phyloP scores from a whole-genome alignment of 2,329 filamentous ascomycete genomes.

The Scedosporium aurantiacum region DNA sequence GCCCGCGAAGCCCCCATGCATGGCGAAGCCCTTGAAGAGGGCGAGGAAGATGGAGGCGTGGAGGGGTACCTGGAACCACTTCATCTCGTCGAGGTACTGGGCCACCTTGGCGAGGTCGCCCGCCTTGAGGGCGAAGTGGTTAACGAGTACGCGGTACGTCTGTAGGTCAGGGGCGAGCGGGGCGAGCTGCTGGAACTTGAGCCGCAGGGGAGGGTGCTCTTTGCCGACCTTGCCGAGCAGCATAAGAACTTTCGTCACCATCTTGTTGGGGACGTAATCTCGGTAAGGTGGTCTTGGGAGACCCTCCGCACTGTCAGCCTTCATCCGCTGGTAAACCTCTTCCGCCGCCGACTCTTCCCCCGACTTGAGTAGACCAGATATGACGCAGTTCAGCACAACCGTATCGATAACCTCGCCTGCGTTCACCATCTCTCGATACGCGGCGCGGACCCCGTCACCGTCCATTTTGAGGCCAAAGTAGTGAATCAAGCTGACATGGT shows the following conservation, averaged over 20 bases:
- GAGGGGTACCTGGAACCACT: constrained; percentile 51
- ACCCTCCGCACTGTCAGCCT: constrained; percentile 38
- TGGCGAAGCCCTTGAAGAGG: constrained; percentile 71
- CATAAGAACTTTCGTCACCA: constrained; percentile 44
- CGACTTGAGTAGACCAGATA: constrained; percentile 64
- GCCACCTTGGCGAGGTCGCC: constrained; percentile 65
- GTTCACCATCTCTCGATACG: constrained; percentile 75
- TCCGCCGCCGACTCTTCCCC: constrained; percentile 70
- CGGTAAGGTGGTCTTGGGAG: constrained; percentile 27
- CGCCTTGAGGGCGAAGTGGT: constrained; percentile 55
- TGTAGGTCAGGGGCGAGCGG: constrained; percentile 62
- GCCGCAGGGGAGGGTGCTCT: constrained; percentile 41
- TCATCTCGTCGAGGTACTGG: constrained; percentile 72
- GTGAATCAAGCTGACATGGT: constrained; percentile 72
- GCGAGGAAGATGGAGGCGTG: constrained; percentile 69
- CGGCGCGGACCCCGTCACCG: constrained; percentile 59
- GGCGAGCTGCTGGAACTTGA: constrained; percentile 47
- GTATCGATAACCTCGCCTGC: constrained; percentile 83
- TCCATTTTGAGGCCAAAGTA: constrained; percentile 70
- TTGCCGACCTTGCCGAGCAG: constrained; percentile 46
- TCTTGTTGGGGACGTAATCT: constrained; percentile 34
- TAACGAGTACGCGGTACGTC: constrained; percentile 71
- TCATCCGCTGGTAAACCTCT: constrained; percentile 77
- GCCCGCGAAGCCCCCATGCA: constrained; percentile 53
- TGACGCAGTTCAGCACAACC: constrained; percentile 74